Base-by-base conservation (phyloP, 2,329 filamentous ascomycete genomes). In the Talaromyces sp. region DNA sequence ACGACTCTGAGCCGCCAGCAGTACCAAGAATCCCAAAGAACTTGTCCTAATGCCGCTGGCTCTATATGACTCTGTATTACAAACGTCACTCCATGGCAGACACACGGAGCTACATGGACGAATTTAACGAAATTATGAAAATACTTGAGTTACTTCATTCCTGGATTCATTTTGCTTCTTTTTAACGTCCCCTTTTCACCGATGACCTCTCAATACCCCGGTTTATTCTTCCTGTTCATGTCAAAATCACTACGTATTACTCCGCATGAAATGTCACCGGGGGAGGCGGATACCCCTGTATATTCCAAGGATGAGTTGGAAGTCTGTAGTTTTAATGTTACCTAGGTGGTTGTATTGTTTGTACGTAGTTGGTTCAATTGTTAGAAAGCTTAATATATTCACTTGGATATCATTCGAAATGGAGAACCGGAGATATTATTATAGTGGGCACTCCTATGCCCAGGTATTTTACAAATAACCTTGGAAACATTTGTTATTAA, bases 1-100 rank as follows among this genome's bases (percentile, higher is more conserved):
- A 61, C 11, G 54, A 48, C 3, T 58, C 69, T 2, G 64, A 75
- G 51, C 73, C 74, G 5, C 54, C 48, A 33, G 22, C 40, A 46
- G 40, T 55, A 28, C 53, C 53, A 2, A 28, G 37, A 41, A 46
- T 50, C 6, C 35, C 43, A 15, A 50, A 56, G 22, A 21, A 56
- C 5, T 13, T 50, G 22, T 21, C 54, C 28, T 56, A 11, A 50
- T 40, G 17, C 3, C 4, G 7, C 5, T 33, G 9, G 15, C 13
- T n/a, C 22, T 33, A 22, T 25, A 36, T 36, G 45, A n/a, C 31
- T n/a, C 19, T 25, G 17, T 9, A 22, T 13, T 25, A 8, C 21
- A 39, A 37, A 17, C 13, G 22, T 36, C 19, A n/a, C 10, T 56
- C 28, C n/a, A 56, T 25, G 17, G 25, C 22, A 40, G 31, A 35